A percentile compares a stretch with the other conserved stretches of the same genome.
Conservation (phyloP, 331 rosid genomes). For the Rosa hybrid region DNA sequence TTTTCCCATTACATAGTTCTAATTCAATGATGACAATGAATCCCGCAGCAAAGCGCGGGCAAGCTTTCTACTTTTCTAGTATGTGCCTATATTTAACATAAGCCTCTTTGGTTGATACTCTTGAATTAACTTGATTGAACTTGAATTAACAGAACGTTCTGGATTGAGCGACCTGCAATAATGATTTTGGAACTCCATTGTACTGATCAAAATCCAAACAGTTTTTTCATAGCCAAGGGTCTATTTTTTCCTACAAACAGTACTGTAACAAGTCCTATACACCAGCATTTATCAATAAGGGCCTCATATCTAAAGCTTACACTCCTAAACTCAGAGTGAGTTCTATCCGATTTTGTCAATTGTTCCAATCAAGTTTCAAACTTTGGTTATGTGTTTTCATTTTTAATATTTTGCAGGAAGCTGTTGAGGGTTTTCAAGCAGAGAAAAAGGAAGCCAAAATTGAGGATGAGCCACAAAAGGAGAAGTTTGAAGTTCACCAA, state of each 20-base stretch:
- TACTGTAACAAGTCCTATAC: neutral
- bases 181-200: neutral
- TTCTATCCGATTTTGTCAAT: neutral
- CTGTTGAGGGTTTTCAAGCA: neutral
- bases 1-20: too few relatives aligned
- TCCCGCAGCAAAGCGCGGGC: too few relatives aligned
- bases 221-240: neutral
- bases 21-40: too few relatives aligned
- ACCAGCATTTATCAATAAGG: neutral
- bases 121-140: neutral
- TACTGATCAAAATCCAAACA: neutral
- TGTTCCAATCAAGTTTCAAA: neutral
- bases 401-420: neutral
- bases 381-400: neutral
- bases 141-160: neutral
- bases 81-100: neutral
- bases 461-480: neutral
- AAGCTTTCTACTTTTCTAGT: neutral
- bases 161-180: conserved; percentile 2
- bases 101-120: neutral
- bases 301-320: neutral
- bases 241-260: neutral
- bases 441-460: neutral
- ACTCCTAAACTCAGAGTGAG: neutral
- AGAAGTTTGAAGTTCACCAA: neutral